Evolutionary conservation across 331 rosid genomes (phyloP).

Genomic region (Quercus tomentella): DNA sequence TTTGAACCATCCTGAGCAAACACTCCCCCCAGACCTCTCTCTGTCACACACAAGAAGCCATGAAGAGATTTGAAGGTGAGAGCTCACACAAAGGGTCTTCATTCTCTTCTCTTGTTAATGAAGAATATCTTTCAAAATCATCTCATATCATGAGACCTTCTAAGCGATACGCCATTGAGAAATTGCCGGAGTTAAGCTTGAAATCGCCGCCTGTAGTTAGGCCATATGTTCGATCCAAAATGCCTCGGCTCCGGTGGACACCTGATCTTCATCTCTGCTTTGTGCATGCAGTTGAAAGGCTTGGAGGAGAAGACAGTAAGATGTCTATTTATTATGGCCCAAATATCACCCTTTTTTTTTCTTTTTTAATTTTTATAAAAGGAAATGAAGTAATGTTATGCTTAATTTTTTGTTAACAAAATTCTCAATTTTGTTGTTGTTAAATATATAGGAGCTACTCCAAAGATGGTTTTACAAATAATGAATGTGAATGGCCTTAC

Average conservation of each 20-base stretch:
- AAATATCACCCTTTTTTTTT: neutral
- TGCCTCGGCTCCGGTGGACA: slow-evolving; percentile 90
- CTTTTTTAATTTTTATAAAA: too few relatives aligned
- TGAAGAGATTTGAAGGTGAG: slow-evolving; percentile 18
- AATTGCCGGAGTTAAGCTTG: slow-evolving; percentile 21
- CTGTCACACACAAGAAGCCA: neutral
- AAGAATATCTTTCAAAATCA: slow-evolving; percentile 7
- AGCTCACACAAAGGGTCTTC: slow-evolving; percentile 10
- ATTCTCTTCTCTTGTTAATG: slow-evolving; percentile 26
- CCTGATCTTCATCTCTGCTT: slow-evolving; percentile 78
- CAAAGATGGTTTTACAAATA: slow-evolving; percentile 64
- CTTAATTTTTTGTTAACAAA: neutral
- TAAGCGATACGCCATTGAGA: neutral
- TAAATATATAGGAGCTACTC: slow-evolving; percentile 67
- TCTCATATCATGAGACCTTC: neutral
- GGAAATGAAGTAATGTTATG: neutral
- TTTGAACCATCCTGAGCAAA: slow-evolving; percentile 34
- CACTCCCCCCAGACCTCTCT: neutral
- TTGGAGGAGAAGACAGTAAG: slow-evolving; percentile 86
- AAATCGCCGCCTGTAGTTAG: slow-evolving; percentile 38
- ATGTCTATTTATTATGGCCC: neutral
- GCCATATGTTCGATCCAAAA: slow-evolving; percentile 61
- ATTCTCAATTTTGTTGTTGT: neutral
- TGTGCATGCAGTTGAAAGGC: slow-evolving; percentile 77
- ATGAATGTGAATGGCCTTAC: slow-evolving; percentile 81